Percentiles rank a stretch among this genome's conserved stretches.
Evolutionary conservation across 1,284 basidiomycete genomes (phyloP).

Genomic region (Coniferiporia weirii): DNA sequence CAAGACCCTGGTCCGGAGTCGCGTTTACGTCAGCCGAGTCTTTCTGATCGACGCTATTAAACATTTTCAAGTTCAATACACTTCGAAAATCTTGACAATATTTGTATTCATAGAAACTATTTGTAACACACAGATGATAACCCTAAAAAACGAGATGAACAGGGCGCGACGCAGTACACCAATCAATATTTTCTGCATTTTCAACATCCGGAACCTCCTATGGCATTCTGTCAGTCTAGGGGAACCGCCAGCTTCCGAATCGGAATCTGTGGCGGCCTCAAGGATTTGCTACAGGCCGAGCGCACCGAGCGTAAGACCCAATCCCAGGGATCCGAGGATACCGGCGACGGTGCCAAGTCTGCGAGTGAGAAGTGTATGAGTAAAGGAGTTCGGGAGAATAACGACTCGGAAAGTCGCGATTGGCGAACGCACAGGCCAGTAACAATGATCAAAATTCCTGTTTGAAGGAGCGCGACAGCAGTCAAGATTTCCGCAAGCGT

Average conservation of each 20-base stretch:
- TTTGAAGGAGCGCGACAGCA: conserved; percentile 17
- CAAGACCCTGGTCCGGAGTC: too few relatives aligned
- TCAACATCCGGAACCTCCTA: too few relatives aligned
- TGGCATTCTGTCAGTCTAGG: neutral
- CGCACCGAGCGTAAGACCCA: conserved; percentile 25
- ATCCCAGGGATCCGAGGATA: conserved; percentile 22
- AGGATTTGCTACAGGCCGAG: conserved; percentile 22
- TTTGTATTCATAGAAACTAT: too few relatives aligned
- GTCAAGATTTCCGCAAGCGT: conserved; percentile 18
- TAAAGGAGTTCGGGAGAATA: neutral
- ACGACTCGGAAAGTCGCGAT: neutral
- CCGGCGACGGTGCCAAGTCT: conserved; percentile 25
- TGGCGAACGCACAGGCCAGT: conserved; percentile 24
- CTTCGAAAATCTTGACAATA: too few relatives aligned
- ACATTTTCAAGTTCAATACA: too few relatives aligned
- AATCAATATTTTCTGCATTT: too few relatives aligned
- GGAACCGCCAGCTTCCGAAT: too few relatives aligned
- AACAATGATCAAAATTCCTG: conserved; percentile 18
- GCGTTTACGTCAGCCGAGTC: too few relatives aligned
- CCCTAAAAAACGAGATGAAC: too few relatives aligned
- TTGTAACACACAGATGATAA: too few relatives aligned
- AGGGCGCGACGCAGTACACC: too few relatives aligned
- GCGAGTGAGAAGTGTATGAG: neutral
- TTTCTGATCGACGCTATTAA: too few relatives aligned
- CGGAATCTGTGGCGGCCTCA: neutral